phyloP scores from a whole-genome alignment of 768 basidiomycete species.

The Tremella fuciformis region DNA sequence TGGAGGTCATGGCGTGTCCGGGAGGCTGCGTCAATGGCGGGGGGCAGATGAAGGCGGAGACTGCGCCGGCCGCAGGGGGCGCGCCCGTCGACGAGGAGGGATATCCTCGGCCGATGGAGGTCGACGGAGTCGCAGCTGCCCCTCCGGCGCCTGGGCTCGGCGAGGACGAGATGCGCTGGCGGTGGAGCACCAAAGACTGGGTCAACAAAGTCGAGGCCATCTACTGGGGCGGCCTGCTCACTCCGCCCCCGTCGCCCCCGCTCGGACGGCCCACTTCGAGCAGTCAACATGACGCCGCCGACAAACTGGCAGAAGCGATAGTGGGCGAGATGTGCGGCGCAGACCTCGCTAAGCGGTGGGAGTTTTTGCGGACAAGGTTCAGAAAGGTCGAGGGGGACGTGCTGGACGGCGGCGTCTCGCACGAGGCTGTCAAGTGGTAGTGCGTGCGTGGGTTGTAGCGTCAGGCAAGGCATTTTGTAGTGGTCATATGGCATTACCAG shows the following conservation, averaged over 20 bases:
- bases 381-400: slow-evolving; percentile 82
- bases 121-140: slow-evolving; percentile 24
- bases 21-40: slow-evolving; percentile 97
- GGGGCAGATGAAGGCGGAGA: slow-evolving; percentile 63
- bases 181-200: slow-evolving; percentile 83
- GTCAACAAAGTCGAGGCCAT: slow-evolving; percentile 72
- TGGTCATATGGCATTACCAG: too few species aligned
- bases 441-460: background rate
- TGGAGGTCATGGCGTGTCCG: slow-evolving; percentile 88
- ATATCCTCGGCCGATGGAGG: slow-evolving; percentile 61
- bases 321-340: slow-evolving; percentile 57
- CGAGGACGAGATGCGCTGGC: slow-evolving; percentile 66
- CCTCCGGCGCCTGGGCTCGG: slow-evolving; percentile 12
- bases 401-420: slow-evolving; percentile 35
- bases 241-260: slow-evolving; percentile 57
- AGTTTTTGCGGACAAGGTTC: slow-evolving; percentile 72
- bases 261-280: background rate
- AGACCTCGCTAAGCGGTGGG: slow-evolving; percentile 56
- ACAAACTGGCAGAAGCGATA: slow-evolving; percentile 54
- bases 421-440: slow-evolving; percentile 45
- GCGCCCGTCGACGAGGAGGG: slow-evolving; percentile 63
- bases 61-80: background rate
- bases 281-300: slow-evolving; percentile 39
- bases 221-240: slow-evolving; percentile 66
- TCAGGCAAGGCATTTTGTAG: too few species aligned